Evolutionary conservation across 2,329 filamentous ascomycete species (phyloP), one percentile per base, ranked within the genome.

Genomic region (Cytospora schulzeri): DNA sequence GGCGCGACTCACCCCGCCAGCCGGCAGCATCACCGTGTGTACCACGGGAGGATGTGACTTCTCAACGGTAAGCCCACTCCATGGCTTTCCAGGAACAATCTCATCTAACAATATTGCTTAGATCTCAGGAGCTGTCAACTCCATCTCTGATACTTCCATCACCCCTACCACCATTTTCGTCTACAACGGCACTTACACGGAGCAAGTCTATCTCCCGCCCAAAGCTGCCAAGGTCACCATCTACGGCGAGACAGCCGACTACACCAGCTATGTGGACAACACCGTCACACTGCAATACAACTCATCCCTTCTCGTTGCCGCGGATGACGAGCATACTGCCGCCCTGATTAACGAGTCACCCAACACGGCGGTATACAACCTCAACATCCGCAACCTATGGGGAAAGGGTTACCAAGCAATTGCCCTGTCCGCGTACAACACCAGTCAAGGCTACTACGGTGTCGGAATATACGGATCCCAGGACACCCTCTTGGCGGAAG

Each of bases 361-460:
- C 15, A 78, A 82, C 70, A 73, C 83, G 58, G 81, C 80, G 64
- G 76, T 85, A 28, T 85, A 85, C 74, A 85, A 85, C 68, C 75
- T 87, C 73, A 84, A 86, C 70, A 72, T 86, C n/a, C 76, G 75
- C 55, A 85, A 85, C 71, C 74, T 76, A 17, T 74, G 77, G 64
- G 82, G 82, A 4, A 53, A 75, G 38, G 81, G 82, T 22, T 78
- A 76, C 7, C 82, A 85, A 68, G 83, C 81, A 9, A 75, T 86
- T 52, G 84, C 85, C 5, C 62, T 87, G 17, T 81, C 79, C 48
- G 83, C 85, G 11, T 77, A 80, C 50, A 80, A 75, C 28, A 76
- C 73, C 62, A 75, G 80, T 60, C 82, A 86, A 73, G 83, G 82
- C 45, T 87, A 85, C 76, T 87, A 87, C 68, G 84, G 76, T 48